Percentiles rank a stretch among this genome's conserved stretches.
These are phyloP conservation scores for Lagenidium sp. DNA, from an alignment of 352 stramenopile genomes.

Conservation along the genomic window DNA sequence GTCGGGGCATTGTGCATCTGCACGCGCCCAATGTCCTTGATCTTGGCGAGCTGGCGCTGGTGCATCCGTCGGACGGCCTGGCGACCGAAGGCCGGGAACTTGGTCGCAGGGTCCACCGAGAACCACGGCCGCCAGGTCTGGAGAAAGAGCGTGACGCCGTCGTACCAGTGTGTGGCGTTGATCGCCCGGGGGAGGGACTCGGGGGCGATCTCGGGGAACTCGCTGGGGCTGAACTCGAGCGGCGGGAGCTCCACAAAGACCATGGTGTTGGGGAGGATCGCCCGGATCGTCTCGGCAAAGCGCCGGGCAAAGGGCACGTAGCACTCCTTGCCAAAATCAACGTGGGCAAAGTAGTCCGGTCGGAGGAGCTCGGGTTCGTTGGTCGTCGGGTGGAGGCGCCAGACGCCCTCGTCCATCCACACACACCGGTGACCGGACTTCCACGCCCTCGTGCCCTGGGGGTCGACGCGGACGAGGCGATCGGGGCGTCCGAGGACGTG, in stretches of 20 bases:
- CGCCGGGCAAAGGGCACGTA: slow-evolving; percentile 74
- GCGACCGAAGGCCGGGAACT: slow-evolving; percentile 52
- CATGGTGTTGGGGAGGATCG: slow-evolving; percentile 44
- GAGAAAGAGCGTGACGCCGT: slow-evolving; percentile 84
- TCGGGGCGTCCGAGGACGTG: slow-evolving; percentile 54
- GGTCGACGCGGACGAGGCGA: slow-evolving; percentile 35
- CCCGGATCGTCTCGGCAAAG: slow-evolving; percentile 48
- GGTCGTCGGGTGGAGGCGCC: slow-evolving; percentile 35
- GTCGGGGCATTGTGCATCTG: slow-evolving; percentile 55
- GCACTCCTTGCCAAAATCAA: slow-evolving; percentile 71
- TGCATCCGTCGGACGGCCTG: slow-evolving; percentile 50
- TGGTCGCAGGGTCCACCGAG: slow-evolving; percentile 56
- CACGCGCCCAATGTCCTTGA: slow-evolving; percentile 37
- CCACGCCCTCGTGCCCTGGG: slow-evolving; percentile 52
- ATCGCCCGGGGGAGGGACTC: slow-evolving; percentile 47
- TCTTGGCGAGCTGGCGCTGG: slow-evolving; percentile 40
- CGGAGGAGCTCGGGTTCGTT: slow-evolving; percentile 37
- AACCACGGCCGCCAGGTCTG: slow-evolving; percentile 63
- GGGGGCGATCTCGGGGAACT: slow-evolving; percentile 57
- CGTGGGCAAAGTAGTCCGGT: slow-evolving; percentile 58
- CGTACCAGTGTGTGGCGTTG: slow-evolving; percentile 90
- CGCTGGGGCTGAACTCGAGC: slow-evolving; percentile 56
- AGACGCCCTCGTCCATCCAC: slow-evolving; percentile 80
- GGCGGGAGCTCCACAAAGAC: slow-evolving; percentile 78
- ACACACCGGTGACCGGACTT: slow-evolving; percentile 55